Evolutionary conservation across 495 filamentous ascomycete genomes (phyloP), one percentile per base, ranked within the genome.

Genomic region (Podospora anserina): DNA sequence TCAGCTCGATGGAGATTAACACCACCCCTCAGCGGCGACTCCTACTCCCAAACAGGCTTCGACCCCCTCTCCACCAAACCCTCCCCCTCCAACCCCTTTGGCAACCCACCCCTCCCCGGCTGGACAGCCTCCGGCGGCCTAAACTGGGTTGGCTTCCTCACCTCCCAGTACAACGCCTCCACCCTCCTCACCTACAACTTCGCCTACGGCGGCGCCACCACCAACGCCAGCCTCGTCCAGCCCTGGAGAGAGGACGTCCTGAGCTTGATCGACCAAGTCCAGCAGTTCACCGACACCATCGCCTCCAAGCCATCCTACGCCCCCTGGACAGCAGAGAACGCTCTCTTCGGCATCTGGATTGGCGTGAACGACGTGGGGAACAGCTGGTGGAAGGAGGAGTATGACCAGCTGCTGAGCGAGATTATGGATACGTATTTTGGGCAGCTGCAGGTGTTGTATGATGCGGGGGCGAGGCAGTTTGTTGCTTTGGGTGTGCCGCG

Each of bases 291-390:
- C 54, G 77, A 72, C 39, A 72, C 69, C 20, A 75, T 80, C 15
- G 72, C 78, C 16, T 67, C 73, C 0, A 66, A 71, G 1, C 74
- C 78, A 6, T 62, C 66, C 1, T 77, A 77, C 2, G 86, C 86
- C 19, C 81, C 84, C 3, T 93, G 90, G 91, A 83, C 79, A 13
- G 81, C 85, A 2, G 73, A 80, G 6, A 80, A 91, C 67, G 81
- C 84, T 0, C 81, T 94, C 30, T 91, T 92, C 76, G 85, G 85
- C 3, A 79, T 91, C 57, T 95, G 88, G 84, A 89, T 93, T 64
- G 91, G 92, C 44, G 88, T 95, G 69, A 95, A 95, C 69, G 92
- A 95, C 70, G 83, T 93, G 15, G 89, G 89, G 1, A 89, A 89
- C 73, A 82, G 82, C 23, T 92, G 86, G 77, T 84, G 77, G 68